Evolutionary conservation across 1,139 yeast species (phyloP).

Genomic region (Kodamaea anthophila): DNA sequence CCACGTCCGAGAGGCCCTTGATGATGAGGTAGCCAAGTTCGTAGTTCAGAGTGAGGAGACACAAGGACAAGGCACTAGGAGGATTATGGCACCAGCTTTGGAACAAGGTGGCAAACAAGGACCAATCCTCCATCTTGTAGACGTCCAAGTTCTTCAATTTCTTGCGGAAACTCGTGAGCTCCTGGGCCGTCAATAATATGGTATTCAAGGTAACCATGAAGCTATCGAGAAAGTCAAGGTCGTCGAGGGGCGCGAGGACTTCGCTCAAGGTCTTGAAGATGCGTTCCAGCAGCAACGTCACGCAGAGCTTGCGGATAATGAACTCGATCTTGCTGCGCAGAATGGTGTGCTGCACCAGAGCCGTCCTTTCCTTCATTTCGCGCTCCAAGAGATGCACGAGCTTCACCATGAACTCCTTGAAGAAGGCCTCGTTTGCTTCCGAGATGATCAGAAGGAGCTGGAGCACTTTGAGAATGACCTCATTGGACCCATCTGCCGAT

Average conservation of each 20-base stretch:
- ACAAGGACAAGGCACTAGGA: conserved; percentile 80
- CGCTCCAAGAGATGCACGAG: conserved; percentile 60
- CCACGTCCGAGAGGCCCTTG: conserved; percentile 69
- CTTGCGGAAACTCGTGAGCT: conserved; percentile 62
- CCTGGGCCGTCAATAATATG: conserved; percentile 84
- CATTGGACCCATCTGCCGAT: conserved; percentile 78
- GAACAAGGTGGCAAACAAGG: conserved; percentile 70
- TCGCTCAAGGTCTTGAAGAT: conserved; percentile 78
- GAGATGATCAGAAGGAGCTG: conserved; percentile 77
- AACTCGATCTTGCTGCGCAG: conserved; percentile 73
- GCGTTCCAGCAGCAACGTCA: conserved; percentile 74
- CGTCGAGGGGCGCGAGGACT: conserved; percentile 52
- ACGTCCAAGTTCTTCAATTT: conserved; percentile 49
- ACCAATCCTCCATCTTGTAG: conserved; percentile 55
- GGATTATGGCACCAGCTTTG: conserved; percentile 92
- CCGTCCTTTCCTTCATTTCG: conserved; percentile 27
- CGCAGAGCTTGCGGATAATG: conserved; percentile 78
- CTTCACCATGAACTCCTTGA: conserved; percentile 69
- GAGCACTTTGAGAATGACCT: conserved; percentile 73
- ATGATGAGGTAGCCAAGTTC: conserved; percentile 81
- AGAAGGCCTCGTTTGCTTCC: conserved; percentile 72
- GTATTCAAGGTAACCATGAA: conserved; percentile 86
- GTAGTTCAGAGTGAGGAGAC: conserved; percentile 83
- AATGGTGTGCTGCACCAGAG: conserved; percentile 14
- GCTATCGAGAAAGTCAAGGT: conserved; percentile 65